Evolutionary conservation across 2,329 filamentous ascomycete genomes (phyloP), one percentile per base, ranked within the genome.

Genomic region (Tolypocladium inflatum): DNA sequence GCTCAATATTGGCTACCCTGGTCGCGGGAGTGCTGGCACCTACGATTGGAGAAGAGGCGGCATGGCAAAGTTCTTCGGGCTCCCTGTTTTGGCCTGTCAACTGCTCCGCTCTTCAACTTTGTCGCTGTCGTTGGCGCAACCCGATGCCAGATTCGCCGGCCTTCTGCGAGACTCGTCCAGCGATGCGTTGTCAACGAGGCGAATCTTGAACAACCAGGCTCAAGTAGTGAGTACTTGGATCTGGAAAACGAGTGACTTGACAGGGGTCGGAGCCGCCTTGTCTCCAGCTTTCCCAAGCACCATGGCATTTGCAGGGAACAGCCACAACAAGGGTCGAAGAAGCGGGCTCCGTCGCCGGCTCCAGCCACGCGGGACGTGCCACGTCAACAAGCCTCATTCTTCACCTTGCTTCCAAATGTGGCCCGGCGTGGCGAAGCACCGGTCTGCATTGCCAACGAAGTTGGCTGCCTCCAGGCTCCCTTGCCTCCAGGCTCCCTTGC

Each of bases 301-400:
- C 37, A 57, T 38, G 54, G 21, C 11, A 7, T 43, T 43, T 15
- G 38, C 41, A 57, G 19, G 45, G 33, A 57, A 60, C 58, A 63
- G 63, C 60, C 63, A 63, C 63, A 62, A 52, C 45, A 51, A 57
- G 57, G 55, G 51, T 57, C 43, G 15, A 35, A 9, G 3, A 15
- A 21, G 19, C 26, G 30, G 59, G 59, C 57, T 55, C 58, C 57
- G 57, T 58, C 62, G 65, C 62, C 61, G 60, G 62, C 61, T 61
- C 62, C 67, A 70, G 70, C 70, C 67, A 70, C 68, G 68, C 62
- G 63, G 63, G 60, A 65, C 58, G 61, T 74, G 76, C 74, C 75
- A 78, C 76, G 76, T 77, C 74, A 74, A 72, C 67, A 52, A 76
- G 73, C 73, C 74, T 74, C 72, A 73, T 11, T 56, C 63, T 63